Conservation (phyloP, 257 asterid genomes). For the Capsicum baccatum region DNA sequence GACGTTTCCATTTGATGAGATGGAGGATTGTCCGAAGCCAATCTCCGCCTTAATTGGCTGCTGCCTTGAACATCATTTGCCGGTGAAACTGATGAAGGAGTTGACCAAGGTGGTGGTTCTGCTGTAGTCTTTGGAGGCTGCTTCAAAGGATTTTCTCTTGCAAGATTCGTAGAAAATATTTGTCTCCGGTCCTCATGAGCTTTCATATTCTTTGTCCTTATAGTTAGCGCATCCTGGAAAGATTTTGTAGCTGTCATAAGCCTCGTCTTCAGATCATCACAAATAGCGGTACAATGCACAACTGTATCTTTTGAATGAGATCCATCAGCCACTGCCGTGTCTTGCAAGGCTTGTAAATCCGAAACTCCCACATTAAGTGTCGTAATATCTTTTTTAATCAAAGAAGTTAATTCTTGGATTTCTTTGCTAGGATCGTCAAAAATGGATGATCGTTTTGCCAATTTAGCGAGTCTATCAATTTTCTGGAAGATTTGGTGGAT, state of each 20-base stretch:
- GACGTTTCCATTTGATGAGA: slow-evolving; percentile 63
- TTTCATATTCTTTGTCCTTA: slow-evolving; percentile 79
- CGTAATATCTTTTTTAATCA: slow-evolving; percentile 75
- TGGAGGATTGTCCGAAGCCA: slow-evolving; percentile 55
- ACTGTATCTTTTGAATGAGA: slow-evolving; percentile 69
- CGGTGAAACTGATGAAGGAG: slow-evolving; percentile 47
- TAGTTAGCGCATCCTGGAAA: slow-evolving; percentile 78
- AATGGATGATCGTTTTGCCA: slow-evolving; percentile 76
- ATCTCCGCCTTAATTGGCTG: slow-evolving; percentile 70
- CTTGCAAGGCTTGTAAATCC: slow-evolving; percentile 70
- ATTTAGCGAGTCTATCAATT: slow-evolving; percentile 67
- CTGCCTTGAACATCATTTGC: slow-evolving; percentile 54
- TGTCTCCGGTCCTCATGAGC: slow-evolving; percentile 81
- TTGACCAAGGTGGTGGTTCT: slow-evolving; percentile 79
- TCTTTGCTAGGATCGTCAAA: slow-evolving; percentile 88
- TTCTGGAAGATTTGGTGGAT: slow-evolving; percentile 81
- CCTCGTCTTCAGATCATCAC: slow-evolving; percentile 81
- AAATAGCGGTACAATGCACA: slow-evolving; percentile 78
- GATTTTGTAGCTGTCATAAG: slow-evolving; percentile 80
- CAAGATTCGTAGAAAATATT: slow-evolving; percentile 67
- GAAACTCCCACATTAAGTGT: slow-evolving; percentile 67
- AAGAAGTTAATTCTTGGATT: slow-evolving; percentile 70
- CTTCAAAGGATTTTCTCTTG: slow-evolving; percentile 77
- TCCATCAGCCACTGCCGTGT: slow-evolving; percentile 60
- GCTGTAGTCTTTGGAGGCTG: slow-evolving; percentile 43